Conservation (phyloP, 106 monocot species). For the Acorus calamus region DNA sequence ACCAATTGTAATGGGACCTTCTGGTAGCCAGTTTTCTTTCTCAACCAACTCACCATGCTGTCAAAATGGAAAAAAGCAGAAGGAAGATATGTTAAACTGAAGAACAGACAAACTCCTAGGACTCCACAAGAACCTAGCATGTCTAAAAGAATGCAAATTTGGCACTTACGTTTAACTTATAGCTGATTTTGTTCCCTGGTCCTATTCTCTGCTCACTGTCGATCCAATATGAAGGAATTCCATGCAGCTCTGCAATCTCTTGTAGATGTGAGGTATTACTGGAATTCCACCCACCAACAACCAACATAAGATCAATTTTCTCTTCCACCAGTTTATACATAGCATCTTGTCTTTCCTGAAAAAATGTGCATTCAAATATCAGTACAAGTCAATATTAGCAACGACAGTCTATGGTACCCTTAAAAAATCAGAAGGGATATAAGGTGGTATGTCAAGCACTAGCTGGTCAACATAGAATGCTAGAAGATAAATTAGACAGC, state of each 20-base stretch:
- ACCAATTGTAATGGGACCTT: slow-evolving; percentile 17
- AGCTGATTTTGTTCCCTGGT: slow-evolving; percentile 48
- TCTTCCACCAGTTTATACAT: slow-evolving; percentile 96
- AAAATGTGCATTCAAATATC: background rate
- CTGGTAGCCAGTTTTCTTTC: slow-evolving; percentile 22
- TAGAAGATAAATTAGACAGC: too few species aligned
- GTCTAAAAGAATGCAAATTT: too few species aligned
- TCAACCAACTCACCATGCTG: slow-evolving; percentile 24
- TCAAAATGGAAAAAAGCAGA: background rate
- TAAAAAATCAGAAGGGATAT: too few species aligned
- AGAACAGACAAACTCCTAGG: background rate
- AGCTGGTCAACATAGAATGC: too few species aligned
- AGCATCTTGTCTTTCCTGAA: slow-evolving; percentile 97
- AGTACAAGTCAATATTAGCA: too few species aligned
- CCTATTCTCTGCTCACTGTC: slow-evolving; percentile 2
- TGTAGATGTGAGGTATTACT: slow-evolving; percentile 97
- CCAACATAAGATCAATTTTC: slow-evolving; percentile 86
- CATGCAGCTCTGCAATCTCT: slow-evolving; percentile 83
- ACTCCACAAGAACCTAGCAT: background rate
- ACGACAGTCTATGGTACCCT: too few species aligned
- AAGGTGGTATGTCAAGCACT: too few species aligned
- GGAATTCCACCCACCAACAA: slow-evolving; percentile 99
- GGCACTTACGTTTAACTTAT: slow-evolving; percentile 15
- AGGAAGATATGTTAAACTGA: too few species aligned
- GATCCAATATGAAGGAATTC: slow-evolving; percentile 41